Evolutionary conservation across 2,329 filamentous ascomycete species (phyloP).

Genomic region (Aureobasidium mangrovei): DNA sequence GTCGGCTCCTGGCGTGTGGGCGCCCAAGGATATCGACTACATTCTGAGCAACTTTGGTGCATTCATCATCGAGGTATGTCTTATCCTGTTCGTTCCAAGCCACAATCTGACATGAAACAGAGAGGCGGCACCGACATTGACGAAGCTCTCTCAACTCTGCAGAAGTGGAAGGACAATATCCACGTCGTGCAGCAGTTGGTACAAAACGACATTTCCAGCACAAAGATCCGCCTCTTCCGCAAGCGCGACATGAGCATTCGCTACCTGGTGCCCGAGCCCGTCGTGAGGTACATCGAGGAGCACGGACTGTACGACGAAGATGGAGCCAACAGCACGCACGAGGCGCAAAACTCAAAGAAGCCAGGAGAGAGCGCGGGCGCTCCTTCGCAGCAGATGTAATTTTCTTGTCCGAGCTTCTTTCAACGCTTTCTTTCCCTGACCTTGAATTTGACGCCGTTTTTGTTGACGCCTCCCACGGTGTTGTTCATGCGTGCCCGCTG

Average conservation of each 20-base stretch:
- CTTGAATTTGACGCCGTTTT: constrained; percentile 57
- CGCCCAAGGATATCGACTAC: constrained; percentile 72
- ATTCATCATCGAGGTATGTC: constrained; percentile 57
- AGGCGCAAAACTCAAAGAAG: constrained; percentile 23
- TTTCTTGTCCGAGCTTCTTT: not conserved
- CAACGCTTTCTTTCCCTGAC: constrained; percentile 52
- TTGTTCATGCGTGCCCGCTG: constrained; percentile 55
- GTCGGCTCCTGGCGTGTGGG: constrained; percentile 61
- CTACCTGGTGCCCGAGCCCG: constrained; percentile 64
- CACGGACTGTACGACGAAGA: constrained; percentile 31
- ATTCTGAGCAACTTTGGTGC: constrained; percentile 77
- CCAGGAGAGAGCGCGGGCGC: constrained; percentile 25
- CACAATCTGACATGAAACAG: constrained; percentile 66
- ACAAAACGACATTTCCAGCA: constrained; percentile 74
- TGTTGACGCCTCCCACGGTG: constrained; percentile 52
- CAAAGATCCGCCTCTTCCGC: constrained; percentile 72
- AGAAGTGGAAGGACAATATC: constrained; percentile 77
- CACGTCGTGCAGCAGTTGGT: constrained; percentile 84
- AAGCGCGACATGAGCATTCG: constrained; percentile 74
- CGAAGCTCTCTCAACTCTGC: constrained; percentile 71
- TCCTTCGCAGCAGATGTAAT: constrained; percentile 11
- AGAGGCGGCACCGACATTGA: constrained; percentile 81
- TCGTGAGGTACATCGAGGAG: constrained; percentile 48
- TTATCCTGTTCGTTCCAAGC: not conserved
- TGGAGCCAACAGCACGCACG: constrained; percentile 20